Base-by-base conservation (phyloP, 1,284 basidiomycete species). In the Trichosporon sp. region DNA sequence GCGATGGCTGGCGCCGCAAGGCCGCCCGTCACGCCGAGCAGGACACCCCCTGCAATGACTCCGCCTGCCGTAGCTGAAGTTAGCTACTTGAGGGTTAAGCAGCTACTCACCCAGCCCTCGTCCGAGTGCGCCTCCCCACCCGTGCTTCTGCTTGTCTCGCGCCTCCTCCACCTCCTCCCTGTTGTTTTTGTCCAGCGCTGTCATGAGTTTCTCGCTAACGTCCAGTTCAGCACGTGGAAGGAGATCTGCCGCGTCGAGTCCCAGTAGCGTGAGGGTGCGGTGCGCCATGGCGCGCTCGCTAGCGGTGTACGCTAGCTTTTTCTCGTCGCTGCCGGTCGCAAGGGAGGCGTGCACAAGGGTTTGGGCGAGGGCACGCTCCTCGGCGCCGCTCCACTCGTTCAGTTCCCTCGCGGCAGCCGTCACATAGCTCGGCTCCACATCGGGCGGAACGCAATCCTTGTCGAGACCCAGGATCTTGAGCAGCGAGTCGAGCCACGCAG, bases 21-120 rank as follows among this genome's bases (percentile, higher is more conserved):
- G 1, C 86, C 86, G 21, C 86, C 86, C 0, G 86, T 87, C 4
- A 87, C 75, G 5, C 86, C 86, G 38, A 87, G 82, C 0, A 85
- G 79, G 0, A 87, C 83, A 29, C 78, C 79, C 1, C 79, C 79
- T 1, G 77, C 77, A 6, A 86, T 78, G 27, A 86, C 83, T 0
- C 86, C 86, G 0, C 84, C 85, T 0, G 84, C 86, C 0, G 85
- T 86, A 1, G 85, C 86, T 77, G 56, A 18, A 35, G 68, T 71
- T 64, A 71, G 65, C 21, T 9, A 9, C 25, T 1, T 2, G 42
- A n/a, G 15, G n/a, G 42, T 27, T n/a, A 12, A 2, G 5, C 7
- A 31, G 27, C 44, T 6, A 72, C 76, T 63, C 65, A 76, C 78
- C 78, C 0, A 84, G 78, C 72, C 81, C 80, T 29, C 85, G 70